Evolutionary conservation across 2,329 filamentous ascomycete genomes (phyloP), one percentile per base, ranked within the genome.

Genomic region (Epichloe scottii): DNA sequence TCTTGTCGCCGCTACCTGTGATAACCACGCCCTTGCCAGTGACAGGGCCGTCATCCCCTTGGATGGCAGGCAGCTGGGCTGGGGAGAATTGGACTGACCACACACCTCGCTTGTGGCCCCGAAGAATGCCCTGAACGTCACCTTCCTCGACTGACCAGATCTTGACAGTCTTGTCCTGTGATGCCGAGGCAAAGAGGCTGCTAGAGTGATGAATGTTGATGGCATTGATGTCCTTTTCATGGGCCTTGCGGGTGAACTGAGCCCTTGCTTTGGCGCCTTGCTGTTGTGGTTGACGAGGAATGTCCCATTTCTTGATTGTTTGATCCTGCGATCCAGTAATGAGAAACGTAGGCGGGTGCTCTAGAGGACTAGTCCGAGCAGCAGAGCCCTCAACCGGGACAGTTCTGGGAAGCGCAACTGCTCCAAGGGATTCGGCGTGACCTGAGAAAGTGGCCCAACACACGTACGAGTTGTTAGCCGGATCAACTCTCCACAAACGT

Each of bases 201-300:
- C 80, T 81, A 1, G 78, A 75, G 21, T 82, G 77, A 56, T 89
- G 87, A 11, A 93, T 76, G 56, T 94, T 89, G 48, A 98, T 79
- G 2, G 93, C 89, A 60, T 98, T 98, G 68, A 98, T 98, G 58
- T 98, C 93, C 65, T 98, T 98, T 63, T 98, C 93, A 68, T 98
- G 93, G 1, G 93, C 93, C 67, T 96, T 95, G 51, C 93, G 81
- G 1, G 93, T 97, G 66, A 87, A 98, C 4, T 83, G 70, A 40
- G 88, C 88, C 58, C 82, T 73, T 10, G 81, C 71, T 10, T 77
- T 74, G 45, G 70, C 66, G 17, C 59, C 61, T 42, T 61, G 58
- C 52, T 70, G 65, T 48, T 73, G 70, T 35, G 71, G 64, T 48
- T 77, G 65, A 39, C 78, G 78, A 1, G 82, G 79, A 21, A 91